These are phyloP conservation scores for Medicago ruthenica DNA, from an alignment of 306 rosid species.

Conservation along the genomic window DNA sequence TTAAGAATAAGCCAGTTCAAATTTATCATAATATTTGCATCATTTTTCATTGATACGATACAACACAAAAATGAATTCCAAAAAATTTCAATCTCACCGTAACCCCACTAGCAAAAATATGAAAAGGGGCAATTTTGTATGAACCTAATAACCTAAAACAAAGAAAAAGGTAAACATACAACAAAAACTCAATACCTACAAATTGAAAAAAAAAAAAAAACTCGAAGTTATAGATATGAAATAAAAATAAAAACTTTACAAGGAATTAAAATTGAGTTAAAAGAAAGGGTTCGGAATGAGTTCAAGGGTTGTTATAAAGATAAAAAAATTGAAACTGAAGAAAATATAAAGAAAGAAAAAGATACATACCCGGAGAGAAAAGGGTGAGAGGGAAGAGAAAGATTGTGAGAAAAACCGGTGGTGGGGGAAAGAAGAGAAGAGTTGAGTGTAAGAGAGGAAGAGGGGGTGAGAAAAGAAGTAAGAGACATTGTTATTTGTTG, in stretches of 20 bases:
- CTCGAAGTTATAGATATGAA: slow-evolving; percentile 21
- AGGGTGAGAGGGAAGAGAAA: slow-evolving; percentile 52
- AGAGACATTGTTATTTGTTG: slow-evolving; percentile 70
- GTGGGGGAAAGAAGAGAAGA: slow-evolving; percentile 54
- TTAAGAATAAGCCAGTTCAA: slow-evolving; percentile 1
- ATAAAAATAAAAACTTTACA: not conserved
- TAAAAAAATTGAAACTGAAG: not conserved
- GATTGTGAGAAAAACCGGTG: slow-evolving; percentile 60
- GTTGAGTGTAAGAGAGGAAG: slow-evolving; percentile 73
- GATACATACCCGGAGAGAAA: slow-evolving; percentile 59
- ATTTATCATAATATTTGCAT: not conserved
- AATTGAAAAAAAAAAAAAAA: slow-evolving; percentile 8
- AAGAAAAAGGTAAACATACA: not conserved
- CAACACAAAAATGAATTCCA: not conserved
- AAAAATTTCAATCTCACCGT: slow-evolving; percentile 16
- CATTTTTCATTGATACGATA: too few species aligned
- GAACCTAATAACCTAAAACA: slow-evolving; percentile 28
- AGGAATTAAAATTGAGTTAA: not conserved
- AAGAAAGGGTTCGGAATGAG: not conserved
- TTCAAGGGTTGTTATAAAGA: not conserved
- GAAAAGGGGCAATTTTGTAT: not conserved
- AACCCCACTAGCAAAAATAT: slow-evolving; percentile 1
- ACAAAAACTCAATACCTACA: slow-evolving; percentile 9
- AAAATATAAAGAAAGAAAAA: not conserved
- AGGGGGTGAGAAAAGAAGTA: slow-evolving; percentile 64